Evolutionary conservation across 73 alveolate genomes (phyloP).

Genomic region (Blepharisma japonicum): DNA sequence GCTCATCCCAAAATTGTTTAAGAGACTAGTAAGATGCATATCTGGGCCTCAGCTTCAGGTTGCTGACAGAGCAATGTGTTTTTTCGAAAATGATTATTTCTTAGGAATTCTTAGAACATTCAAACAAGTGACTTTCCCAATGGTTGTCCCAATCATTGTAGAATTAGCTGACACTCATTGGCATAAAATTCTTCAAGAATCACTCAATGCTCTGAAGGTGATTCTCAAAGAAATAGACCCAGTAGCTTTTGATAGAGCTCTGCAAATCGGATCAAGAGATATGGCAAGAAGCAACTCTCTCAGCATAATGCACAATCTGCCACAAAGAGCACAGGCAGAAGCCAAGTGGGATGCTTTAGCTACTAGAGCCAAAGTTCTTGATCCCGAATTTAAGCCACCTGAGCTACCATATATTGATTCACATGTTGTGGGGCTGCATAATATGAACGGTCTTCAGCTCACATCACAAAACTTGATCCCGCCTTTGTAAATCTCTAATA

Average conservation of each 20-base stretch:
- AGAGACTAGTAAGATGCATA: constrained; percentile 79
- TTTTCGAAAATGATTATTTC: constrained; percentile 84
- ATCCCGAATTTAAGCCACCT: constrained; percentile 55
- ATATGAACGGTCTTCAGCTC: constrained; percentile 32
- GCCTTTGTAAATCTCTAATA: not conserved
- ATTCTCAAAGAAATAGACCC: constrained; percentile 83
- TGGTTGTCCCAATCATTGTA: constrained; percentile 77
- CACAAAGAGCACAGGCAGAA: not conserved
- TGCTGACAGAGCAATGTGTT: constrained; percentile 92
- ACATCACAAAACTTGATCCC: constrained; percentile 29
- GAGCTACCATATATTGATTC: constrained; percentile 45
- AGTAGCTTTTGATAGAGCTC: constrained; percentile 76
- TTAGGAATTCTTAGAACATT: constrained; percentile 69
- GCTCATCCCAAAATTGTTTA: constrained; percentile 73
- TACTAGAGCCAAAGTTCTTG: not conserved
- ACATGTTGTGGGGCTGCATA: constrained; percentile 61
- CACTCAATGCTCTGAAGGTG: constrained; percentile 73
- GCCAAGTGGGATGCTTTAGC: constrained; percentile 29
- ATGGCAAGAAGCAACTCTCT: not conserved
- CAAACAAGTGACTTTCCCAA: constrained; percentile 78
- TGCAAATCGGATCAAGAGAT: constrained; percentile 39
- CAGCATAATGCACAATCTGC: not conserved
- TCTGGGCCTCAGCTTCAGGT: constrained; percentile 87
- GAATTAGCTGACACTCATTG: constrained; percentile 84
- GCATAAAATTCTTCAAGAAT: constrained; percentile 81